These are phyloP conservation scores for Symbiodinium natans DNA, from an alignment of 73 alveolate genomes.

Conservation along the genomic window DNA sequence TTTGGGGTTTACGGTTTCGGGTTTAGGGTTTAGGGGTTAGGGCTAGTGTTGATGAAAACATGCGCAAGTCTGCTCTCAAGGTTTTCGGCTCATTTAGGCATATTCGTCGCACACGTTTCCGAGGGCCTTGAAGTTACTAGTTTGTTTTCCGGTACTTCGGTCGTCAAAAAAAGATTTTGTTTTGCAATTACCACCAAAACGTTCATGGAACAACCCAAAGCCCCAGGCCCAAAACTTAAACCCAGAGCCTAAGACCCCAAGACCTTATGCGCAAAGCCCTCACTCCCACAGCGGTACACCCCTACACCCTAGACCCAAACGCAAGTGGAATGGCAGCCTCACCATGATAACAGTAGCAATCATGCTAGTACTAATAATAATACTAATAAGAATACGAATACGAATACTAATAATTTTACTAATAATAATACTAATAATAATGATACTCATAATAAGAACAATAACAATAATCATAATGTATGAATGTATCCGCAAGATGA, in stretches of 20 bases:
- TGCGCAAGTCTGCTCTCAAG: neutral
- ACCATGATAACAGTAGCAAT: neutral
- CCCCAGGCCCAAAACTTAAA: too few relatives aligned
- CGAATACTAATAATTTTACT: too few relatives aligned
- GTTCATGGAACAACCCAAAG: too few relatives aligned
- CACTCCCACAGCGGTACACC: neutral
- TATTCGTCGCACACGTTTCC: neutral
- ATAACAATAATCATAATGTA: neutral
- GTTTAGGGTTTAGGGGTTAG: neutral
- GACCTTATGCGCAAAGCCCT: neutral
- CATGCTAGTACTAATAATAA: neutral
- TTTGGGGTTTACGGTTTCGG: too few relatives aligned
- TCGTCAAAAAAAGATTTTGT: too few relatives aligned
- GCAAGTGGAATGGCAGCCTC: neutral
- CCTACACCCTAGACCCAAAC: neutral
- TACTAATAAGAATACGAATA: too few relatives aligned
- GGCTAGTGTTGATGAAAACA: neutral
- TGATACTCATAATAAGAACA: too few relatives aligned
- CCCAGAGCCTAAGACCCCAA: neutral
- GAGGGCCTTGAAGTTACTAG: neutral
- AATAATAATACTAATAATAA: too few relatives aligned
- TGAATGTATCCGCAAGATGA: neutral
- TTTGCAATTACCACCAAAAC: too few relatives aligned
- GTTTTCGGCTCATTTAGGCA: neutral
- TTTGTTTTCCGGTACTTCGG: neutral